A percentile compares a stretch with the other conserved stretches of the same genome.
phyloP scores from a whole-genome alignment of 163 green algal species.

The Prototheca stagnorum region DNA sequence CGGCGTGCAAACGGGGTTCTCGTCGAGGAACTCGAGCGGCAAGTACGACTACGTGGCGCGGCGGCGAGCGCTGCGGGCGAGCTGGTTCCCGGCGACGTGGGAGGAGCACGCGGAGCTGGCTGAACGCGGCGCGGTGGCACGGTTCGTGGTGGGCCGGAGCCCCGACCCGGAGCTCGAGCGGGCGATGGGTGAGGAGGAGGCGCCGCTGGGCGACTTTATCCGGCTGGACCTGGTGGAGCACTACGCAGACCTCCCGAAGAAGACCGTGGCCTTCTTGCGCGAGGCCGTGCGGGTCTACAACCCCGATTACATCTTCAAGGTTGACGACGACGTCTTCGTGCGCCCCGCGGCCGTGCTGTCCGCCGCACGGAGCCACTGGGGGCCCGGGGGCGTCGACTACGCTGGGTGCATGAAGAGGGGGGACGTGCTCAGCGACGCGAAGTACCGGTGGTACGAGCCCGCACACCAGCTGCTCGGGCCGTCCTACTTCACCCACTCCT shows the following conservation, averaged over 20 bases:
- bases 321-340: constrained; percentile 55
- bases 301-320: constrained; percentile 39
- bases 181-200: constrained; percentile 14
- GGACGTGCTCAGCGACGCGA: constrained; percentile 18
- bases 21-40: neutral
- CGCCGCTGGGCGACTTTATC: constrained; percentile 21
- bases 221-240: constrained; percentile 9
- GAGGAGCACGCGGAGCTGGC: too few relatives aligned
- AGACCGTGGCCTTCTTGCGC: constrained; percentile 41
- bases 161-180: constrained; percentile 7
- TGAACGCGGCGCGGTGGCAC: constrained; percentile 21
- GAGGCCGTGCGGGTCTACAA: constrained; percentile 13
- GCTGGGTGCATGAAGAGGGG: constrained; percentile 55
- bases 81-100: constrained; percentile 22
- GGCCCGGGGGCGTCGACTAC: constrained; percentile 23
- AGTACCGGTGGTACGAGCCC: constrained; percentile 44
- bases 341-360: constrained; percentile 22
- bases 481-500: constrained; percentile 44
- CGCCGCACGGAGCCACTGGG: constrained; percentile 36
- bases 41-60: constrained; percentile 40
- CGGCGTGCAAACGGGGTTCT: constrained; percentile 42
- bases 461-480: constrained; percentile 31
- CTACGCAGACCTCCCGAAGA: constrained; percentile 39
- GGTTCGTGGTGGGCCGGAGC: constrained; percentile 41
- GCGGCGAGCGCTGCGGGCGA: constrained; percentile 17